phyloP scores from a whole-genome alignment of 306 rosid genomes.

The Begonia fuchsioides region DNA sequence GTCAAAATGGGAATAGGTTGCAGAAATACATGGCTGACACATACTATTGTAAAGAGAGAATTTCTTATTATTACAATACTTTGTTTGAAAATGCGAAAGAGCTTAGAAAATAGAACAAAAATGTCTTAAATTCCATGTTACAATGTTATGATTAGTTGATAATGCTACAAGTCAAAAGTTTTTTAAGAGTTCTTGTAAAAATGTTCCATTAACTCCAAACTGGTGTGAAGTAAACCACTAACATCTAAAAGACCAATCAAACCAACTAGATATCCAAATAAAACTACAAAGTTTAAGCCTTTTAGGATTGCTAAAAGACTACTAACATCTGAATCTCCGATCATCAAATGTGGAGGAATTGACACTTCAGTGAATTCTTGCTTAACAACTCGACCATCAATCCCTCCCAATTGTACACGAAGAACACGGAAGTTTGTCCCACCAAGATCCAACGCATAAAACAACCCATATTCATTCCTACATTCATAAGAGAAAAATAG shows the following conservation, averaged over 20 bases:
- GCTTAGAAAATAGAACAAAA: no score
- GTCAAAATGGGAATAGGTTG: no score
- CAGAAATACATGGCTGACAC: no score
- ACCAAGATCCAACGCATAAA: conserved; percentile 92
- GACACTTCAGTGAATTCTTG: conserved; percentile 61
- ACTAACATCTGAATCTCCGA: conserved; percentile 62
- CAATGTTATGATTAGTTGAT: no score
- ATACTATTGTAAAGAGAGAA: no score
- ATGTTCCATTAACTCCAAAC: no score
- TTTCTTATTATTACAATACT: no score
- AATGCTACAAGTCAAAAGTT: no score
- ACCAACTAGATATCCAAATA: conserved; percentile 1
- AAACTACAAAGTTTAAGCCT: conserved; percentile 3
- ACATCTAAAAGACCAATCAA: conserved; percentile 10
- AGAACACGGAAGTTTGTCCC: conserved; percentile 90
- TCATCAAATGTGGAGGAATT: conserved; percentile 87
- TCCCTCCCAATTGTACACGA: conserved; percentile 78
- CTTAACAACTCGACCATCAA: conserved; percentile 31
- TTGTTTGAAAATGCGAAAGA: no score
- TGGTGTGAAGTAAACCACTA: no score
- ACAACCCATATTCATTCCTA: conserved; percentile 81
- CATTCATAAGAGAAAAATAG: background rate
- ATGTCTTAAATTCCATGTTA: no score
- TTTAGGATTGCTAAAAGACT: conserved; percentile 15
- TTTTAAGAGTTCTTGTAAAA: no score